Base-by-base conservation (phyloP, 805 yeast species). In the Candida yuanshanica region DNA sequence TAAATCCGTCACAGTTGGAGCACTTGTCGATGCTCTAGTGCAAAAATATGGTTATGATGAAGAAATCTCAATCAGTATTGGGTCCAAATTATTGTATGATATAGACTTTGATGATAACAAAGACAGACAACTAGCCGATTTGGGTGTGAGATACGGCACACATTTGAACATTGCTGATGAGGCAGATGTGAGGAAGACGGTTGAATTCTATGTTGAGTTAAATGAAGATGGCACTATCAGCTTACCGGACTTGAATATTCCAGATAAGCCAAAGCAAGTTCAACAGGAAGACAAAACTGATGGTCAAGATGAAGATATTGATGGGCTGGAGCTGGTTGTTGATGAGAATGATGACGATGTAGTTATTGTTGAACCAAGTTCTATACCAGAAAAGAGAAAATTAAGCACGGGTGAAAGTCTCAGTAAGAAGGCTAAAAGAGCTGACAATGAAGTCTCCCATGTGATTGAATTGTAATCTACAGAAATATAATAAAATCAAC, bases 91-190 rank as follows among this genome's bases (percentile, higher is more conserved):
- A 45, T 58, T 93, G 8, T 87, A 86, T 51, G 99, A 93, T 62
- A 71, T 71, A 43, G 99, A 91, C 55, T 89, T 86, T 59, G 95
- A 87, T 37, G 98, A 90, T 54, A 81, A 91, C 53, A 52, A 69
- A 11, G 66, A 64, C 0, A 68, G 65, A 25, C 58, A 69, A 1
- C 62, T 93, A 14, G 42, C 47, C 1, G 75, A 74, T 1, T 59
- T 82, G 13, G 83, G 83, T 9, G 64, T 89, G 22, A 51, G 48
- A 6, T 63, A 67, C 37, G 93, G 91, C n/a, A 72, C 79, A 17
- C 68, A 81, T 17, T 31, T 93, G 13, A 72, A 82, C 2, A 70
- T 93, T 14, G 77, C 82, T 36, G 99, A 93, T 61, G 96, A 91
- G 40, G 81, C 79, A 32, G 96, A 85, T 47, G 64, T 60, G 25